Conservation (phyloP, 768 basidiomycete genomes). For the Piloderma croceum region DNA sequence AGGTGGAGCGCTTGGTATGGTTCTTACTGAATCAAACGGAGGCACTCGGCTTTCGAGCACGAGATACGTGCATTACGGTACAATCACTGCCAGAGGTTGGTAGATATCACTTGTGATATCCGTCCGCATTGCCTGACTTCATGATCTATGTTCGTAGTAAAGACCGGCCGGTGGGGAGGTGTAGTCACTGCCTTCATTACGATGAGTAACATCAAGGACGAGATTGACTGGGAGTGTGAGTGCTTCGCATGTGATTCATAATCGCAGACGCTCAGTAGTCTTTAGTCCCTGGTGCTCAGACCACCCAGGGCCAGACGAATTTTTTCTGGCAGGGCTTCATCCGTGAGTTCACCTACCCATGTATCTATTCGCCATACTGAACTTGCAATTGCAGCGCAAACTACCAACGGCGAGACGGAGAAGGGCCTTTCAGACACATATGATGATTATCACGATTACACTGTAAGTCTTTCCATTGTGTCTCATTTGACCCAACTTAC, state of each 20-base stretch:
- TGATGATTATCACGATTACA: slow-evolving; percentile 68
- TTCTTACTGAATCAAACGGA: slow-evolving; percentile 63
- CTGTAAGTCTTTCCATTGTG: slow-evolving; percentile 37
- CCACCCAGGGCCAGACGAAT: slow-evolving; percentile 69
- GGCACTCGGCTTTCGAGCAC: slow-evolving; percentile 79
- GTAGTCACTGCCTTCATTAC: slow-evolving; percentile 83
- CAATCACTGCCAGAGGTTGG: slow-evolving; percentile 57
- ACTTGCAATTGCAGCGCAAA: slow-evolving; percentile 28
- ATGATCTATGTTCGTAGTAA: slow-evolving; percentile 39
- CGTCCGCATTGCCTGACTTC: background rate
- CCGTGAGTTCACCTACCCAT: slow-evolving; percentile 37
- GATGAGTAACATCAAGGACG: slow-evolving; percentile 76
- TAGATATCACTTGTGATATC: slow-evolving; percentile 3
- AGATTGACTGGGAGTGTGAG: slow-evolving; percentile 91
- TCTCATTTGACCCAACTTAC: slow-evolving; percentile 1
- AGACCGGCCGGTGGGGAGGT: slow-evolving; percentile 74
- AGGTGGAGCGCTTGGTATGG: slow-evolving; percentile 60
- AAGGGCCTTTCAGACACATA: slow-evolving; percentile 57
- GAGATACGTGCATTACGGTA: slow-evolving; percentile 78
- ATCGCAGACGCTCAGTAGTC: too few relatives aligned
- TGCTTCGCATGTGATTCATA: too few relatives aligned
- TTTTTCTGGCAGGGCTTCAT: slow-evolving; percentile 74
- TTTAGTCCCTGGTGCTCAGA: slow-evolving; percentile 58
- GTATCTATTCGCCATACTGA: slow-evolving; percentile 1
- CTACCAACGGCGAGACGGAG: slow-evolving; percentile 45